Base-by-base conservation (phyloP, 495 filamentous ascomycete species). In the Penicillium cinerascens region DNA sequence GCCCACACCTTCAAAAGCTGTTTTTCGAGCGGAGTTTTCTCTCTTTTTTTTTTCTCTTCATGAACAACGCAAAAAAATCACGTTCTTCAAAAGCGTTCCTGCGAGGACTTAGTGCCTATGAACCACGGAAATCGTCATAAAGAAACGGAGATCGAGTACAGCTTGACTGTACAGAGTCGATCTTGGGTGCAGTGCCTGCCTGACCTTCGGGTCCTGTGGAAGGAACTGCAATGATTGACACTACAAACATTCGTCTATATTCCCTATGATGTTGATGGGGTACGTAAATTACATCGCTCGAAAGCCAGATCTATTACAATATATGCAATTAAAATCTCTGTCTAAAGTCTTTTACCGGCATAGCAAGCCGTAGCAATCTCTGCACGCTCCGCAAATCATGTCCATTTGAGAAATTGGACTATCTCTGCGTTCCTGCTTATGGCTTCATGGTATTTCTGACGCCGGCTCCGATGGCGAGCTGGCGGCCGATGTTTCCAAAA, bases 401-500 rank as follows among this genome's bases (percentile, higher is more conserved):
- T 11, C 29, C 29, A 33, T 33, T 13, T 11, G 29, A 33, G 11
- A 3, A 29, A 13, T 33, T 13, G 29, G 1, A 13, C 8, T 10
- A 33, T 33, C 29, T 33, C 29, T 33, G 29, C 10, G 0, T 3
- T 33, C 29, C 37, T 33, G 18, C 45, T 69, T 43, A 70, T 26
- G 56, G 41, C 47, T 60, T 64, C 22, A 63, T 18, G 21, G 44
- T 47, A 51, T 68, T 51, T 47, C 48, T 56, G 46, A 36, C 29
- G 23, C 49, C 40, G 33, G 63, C 59, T 43, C 67, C 75, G 48
- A 78, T 69, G 27, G 87, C 86, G 49, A 97, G 72, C 66, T 90
- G 77, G 55, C 93, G 76, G 8, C 93, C 93, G 60, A 97, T 87
- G 68, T 96, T 97, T 21, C 93, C 93, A 79, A 98, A 97, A 70